A percentile compares a stretch with the other conserved stretches of the same genome.
These are phyloP conservation scores for Raffaelea arxii DNA, from an alignment of 2,329 filamentous ascomycete species.

Conservation along the genomic window DNA sequence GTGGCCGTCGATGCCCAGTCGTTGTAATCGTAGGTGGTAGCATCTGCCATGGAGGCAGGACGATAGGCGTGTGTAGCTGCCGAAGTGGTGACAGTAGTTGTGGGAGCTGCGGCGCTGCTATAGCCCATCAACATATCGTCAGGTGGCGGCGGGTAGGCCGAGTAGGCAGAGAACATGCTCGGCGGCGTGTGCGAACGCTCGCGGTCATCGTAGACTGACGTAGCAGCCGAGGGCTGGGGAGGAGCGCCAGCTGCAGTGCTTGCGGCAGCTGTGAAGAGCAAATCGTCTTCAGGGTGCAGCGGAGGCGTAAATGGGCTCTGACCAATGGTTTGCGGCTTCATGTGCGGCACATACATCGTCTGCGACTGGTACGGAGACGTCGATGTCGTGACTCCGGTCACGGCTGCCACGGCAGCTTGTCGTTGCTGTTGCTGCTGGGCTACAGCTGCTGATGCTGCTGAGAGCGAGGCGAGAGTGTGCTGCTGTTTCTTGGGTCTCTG, in stretches of 20 bases:
- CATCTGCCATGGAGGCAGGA: neutral
- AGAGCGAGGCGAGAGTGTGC: conserved; percentile 14
- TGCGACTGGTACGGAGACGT: conserved; percentile 16
- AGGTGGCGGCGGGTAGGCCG: conserved; percentile 51
- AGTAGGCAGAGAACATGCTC: conserved; percentile 48
- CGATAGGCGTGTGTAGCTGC: neutral
- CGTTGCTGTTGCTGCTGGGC: conserved; percentile 16
- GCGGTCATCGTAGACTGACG: conserved; percentile 59
- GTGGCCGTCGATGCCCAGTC: conserved; percentile 39
- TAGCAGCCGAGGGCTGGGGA: conserved; percentile 14
- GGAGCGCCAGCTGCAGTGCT: neutral
- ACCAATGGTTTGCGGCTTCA: conserved; percentile 28
- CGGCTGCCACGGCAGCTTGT: conserved; percentile 2
- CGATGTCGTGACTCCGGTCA: neutral
- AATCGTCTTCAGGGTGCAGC: conserved; percentile 52
- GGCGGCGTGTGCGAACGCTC: conserved; percentile 64
- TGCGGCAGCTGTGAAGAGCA: conserved; percentile 51
- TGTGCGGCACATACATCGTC: conserved; percentile 22
- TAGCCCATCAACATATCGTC: conserved; percentile 56
- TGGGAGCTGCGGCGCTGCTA: conserved; percentile 24
- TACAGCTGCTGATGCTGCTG: conserved; percentile 8
- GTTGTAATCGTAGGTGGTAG: conserved; percentile 35
- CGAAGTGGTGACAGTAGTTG: neutral
- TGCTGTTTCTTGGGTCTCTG: conserved; percentile 31
- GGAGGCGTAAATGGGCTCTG: conserved; percentile 53